These are phyloP conservation scores for Raphanus raphanistrum DNA, from an alignment of 345 rosid genomes.

Conservation along the genomic window DNA sequence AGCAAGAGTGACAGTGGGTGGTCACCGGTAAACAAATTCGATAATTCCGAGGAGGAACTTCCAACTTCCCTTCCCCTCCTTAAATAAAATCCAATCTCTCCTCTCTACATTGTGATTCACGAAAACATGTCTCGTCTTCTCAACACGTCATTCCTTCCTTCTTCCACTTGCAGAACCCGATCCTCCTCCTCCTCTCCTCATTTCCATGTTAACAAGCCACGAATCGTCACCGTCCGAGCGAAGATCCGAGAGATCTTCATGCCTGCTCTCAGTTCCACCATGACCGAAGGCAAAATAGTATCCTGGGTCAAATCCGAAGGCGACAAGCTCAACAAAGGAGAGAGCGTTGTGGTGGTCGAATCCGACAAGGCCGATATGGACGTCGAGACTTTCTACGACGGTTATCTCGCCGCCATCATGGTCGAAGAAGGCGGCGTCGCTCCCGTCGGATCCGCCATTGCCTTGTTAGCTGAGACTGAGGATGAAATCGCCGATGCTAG, in stretches of 20 bases:
- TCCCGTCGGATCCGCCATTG: constrained; percentile 91
- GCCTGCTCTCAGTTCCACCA: constrained; percentile 98
- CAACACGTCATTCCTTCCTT: constrained; percentile 57
- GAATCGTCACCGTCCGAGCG: constrained; percentile 45
- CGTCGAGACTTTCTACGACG: constrained; percentile 95
- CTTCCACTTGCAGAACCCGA: constrained; percentile 35
- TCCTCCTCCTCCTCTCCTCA: constrained; percentile 28
- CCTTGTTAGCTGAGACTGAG: constrained; percentile 74
- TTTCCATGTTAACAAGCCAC: constrained; percentile 22
- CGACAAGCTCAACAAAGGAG: constrained; percentile 82
- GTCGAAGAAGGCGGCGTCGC: constrained; percentile 95
- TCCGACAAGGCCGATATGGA: constrained; percentile 99
- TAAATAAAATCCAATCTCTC: neutral
- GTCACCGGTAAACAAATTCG: constrained; percentile 56
- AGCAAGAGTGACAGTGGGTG: neutral
- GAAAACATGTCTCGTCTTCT: constrained; percentile 67
- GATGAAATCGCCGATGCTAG: constrained; percentile 72
- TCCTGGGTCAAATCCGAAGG: constrained; percentile 95
- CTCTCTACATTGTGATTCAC: constrained; percentile 8
- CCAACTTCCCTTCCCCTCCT: neutral
- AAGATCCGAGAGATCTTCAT: constrained; percentile 97
- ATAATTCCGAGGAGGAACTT: constrained; percentile 57
- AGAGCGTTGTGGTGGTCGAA: constrained; percentile 94
- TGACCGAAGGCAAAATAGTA: constrained; percentile 95
- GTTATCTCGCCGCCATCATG: constrained; percentile 85